These are phyloP conservation scores for Eucommia ulmoides DNA, from an alignment of 257 asterid genomes.

Conservation along the genomic window DNA sequence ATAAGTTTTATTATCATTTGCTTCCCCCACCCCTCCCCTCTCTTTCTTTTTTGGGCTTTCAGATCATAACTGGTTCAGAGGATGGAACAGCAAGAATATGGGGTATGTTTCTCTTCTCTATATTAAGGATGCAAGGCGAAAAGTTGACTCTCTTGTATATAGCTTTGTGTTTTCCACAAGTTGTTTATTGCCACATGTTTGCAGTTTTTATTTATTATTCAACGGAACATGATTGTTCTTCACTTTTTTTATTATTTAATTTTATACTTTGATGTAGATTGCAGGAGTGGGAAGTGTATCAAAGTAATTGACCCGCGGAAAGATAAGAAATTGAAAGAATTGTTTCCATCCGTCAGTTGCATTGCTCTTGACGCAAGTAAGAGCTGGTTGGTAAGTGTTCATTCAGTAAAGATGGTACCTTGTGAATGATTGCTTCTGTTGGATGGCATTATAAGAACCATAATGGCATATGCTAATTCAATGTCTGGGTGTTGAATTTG, in stretches of 20 bases:
- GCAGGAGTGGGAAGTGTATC: slow-evolving; percentile 86
- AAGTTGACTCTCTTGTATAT: no score
- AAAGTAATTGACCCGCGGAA: slow-evolving; percentile 46
- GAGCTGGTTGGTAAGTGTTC: slow-evolving; percentile 91
- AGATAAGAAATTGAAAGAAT: slow-evolving; percentile 29
- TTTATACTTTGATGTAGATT: slow-evolving; percentile 33
- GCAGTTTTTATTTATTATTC: slow-evolving; percentile 1
- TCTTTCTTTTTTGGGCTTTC: slow-evolving; percentile 20
- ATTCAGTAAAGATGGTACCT: slow-evolving; percentile 2
- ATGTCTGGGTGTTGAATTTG: no score
- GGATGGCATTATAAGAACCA: no score
- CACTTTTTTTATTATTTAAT: slow-evolving; percentile 3
- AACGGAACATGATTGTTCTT: no score
- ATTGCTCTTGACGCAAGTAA: slow-evolving; percentile 86
- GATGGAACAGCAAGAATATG: slow-evolving; percentile 90
- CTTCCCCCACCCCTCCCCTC: slow-evolving; percentile 1
- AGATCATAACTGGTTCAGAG: slow-evolving; percentile 97
- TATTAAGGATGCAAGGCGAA: no score
- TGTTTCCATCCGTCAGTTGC: slow-evolving; percentile 58
- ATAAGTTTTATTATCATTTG: neutral
- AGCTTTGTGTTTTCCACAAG: neutral
- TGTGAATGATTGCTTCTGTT: slow-evolving; percentile 7
- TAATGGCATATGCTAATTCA: no score
- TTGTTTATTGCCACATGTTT: neutral
- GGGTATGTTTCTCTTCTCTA: slow-evolving; percentile 36